Conservation (phyloP, 176 grass and related monocot species). For the Cocos nucifera region DNA sequence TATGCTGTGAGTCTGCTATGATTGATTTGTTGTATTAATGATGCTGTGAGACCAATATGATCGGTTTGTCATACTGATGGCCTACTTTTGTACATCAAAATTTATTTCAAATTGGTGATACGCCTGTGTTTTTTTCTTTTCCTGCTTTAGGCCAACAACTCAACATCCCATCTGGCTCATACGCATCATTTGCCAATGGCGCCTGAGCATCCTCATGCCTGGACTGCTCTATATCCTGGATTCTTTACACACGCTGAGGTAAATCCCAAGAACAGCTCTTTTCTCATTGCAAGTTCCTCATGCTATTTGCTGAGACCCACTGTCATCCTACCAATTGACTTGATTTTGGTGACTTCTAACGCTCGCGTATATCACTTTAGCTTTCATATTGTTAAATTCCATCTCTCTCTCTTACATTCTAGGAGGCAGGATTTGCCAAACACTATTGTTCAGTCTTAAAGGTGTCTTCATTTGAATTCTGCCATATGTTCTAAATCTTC, state of each 20-base stretch:
- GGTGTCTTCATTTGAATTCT: too few relatives aligned
- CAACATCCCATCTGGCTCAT: background rate
- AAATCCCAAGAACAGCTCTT: background rate
- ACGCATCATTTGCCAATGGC: background rate
- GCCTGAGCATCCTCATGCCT: background rate
- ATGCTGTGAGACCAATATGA: too few relatives aligned
- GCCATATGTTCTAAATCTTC: too few relatives aligned
- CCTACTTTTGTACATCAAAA: background rate
- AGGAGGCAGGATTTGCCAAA: too few relatives aligned
- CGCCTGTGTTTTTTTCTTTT: background rate
- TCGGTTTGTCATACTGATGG: background rate
- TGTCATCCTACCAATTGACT: background rate
- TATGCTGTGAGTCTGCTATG: too few relatives aligned
- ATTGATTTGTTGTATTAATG: too few relatives aligned
- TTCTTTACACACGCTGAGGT: slow-evolving; percentile 5
- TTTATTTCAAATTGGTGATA: background rate
- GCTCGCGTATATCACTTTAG: background rate
- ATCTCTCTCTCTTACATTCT: too few relatives aligned
- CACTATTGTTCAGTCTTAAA: too few relatives aligned
- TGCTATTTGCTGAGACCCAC: background rate
- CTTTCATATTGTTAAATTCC: background rate
- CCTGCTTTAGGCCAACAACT: slow-evolving; percentile 1
- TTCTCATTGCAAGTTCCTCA: background rate
- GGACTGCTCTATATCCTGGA: background rate
- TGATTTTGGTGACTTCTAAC: background rate